A percentile compares a stretch with the other conserved stretches of the same genome.
Conservation (phyloP, 2,329 filamentous ascomycete genomes). For the Fusarium continuum region DNA sequence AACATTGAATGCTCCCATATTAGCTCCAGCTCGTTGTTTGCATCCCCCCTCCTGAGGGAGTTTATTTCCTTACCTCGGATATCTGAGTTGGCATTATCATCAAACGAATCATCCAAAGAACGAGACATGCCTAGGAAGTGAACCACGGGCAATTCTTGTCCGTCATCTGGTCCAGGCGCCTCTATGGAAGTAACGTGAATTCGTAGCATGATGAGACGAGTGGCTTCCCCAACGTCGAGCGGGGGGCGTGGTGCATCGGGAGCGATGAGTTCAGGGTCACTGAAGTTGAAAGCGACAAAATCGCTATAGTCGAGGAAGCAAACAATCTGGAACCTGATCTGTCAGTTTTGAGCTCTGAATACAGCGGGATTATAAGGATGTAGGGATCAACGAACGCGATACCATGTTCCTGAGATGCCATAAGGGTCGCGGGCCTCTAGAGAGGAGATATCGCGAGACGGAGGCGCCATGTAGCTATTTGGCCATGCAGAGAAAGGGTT, state of each 20-base stretch:
- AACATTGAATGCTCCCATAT: conserved; percentile 36
- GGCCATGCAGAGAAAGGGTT: conserved; percentile 65
- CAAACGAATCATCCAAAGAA: conserved; percentile 70
- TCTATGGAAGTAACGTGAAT: conserved; percentile 70
- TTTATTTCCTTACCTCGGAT: conserved; percentile 64
- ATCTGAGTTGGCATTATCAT: conserved; percentile 73
- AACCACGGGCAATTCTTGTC: conserved; percentile 69
- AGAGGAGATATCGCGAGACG: conserved; percentile 49
- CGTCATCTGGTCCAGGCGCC: conserved; percentile 65
- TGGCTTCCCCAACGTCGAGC: conserved; percentile 71
- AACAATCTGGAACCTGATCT: conserved; percentile 48
- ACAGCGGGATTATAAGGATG: neutral
- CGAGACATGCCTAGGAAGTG: conserved; percentile 72
- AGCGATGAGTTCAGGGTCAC: conserved; percentile 51
- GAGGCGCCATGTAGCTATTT: conserved; percentile 56
- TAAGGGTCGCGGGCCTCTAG: conserved; percentile 73
- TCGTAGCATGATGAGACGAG: conserved; percentile 75
- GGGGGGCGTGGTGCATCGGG: conserved; percentile 58
- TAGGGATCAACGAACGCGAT: conserved; percentile 60
- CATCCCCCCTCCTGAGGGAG: neutral
- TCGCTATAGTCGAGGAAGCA: conserved; percentile 74
- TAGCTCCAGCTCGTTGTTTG: conserved; percentile 13
- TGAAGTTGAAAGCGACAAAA: conserved; percentile 77
- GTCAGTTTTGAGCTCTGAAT: conserved; percentile 20
- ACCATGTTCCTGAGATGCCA: conserved; percentile 75